These are phyloP conservation scores for Hyphopichia burtonii DNA, from an alignment of 1,139 yeast species.

Conservation along the genomic window DNA sequence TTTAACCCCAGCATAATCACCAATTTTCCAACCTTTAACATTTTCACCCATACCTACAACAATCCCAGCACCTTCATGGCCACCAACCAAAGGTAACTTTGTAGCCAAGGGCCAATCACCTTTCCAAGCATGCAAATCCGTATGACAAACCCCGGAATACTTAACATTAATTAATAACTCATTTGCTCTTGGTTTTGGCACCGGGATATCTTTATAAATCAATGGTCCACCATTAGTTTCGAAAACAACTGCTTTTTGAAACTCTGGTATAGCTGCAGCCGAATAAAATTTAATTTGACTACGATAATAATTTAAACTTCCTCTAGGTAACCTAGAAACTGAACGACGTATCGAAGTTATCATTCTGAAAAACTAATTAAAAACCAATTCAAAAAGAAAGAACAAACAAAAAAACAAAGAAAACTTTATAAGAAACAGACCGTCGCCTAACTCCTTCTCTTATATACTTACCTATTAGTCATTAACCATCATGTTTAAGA, in stretches of 20 bases:
- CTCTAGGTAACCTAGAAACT: background rate
- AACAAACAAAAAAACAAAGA: background rate
- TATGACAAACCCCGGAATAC: conserved; percentile 69
- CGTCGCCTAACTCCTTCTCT: too few species aligned
- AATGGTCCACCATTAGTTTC: conserved; percentile 67
- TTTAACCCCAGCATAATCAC: conserved; percentile 78
- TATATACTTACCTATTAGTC: background rate
- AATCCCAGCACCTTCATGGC: conserved; percentile 87
- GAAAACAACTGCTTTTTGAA: conserved; percentile 72
- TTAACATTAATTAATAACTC: conserved; percentile 62
- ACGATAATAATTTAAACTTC: background rate
- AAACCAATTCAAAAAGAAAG: background rate
- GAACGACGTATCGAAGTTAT: background rate
- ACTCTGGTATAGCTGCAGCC: conserved; percentile 44
- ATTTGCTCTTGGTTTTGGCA: conserved; percentile 58
- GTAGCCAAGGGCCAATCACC: conserved; percentile 70
- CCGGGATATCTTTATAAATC: conserved; percentile 60
- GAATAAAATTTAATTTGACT: background rate
- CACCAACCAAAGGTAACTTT: conserved; percentile 73
- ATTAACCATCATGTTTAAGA: background rate
- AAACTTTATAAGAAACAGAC: background rate
- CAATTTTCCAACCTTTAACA: conserved; percentile 68
- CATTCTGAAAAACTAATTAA: background rate
- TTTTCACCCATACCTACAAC: conserved; percentile 71
- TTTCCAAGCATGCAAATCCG: conserved; percentile 71